Evolutionary conservation across 305 asterid species (phyloP).

Genomic region (Vinca major): DNA sequence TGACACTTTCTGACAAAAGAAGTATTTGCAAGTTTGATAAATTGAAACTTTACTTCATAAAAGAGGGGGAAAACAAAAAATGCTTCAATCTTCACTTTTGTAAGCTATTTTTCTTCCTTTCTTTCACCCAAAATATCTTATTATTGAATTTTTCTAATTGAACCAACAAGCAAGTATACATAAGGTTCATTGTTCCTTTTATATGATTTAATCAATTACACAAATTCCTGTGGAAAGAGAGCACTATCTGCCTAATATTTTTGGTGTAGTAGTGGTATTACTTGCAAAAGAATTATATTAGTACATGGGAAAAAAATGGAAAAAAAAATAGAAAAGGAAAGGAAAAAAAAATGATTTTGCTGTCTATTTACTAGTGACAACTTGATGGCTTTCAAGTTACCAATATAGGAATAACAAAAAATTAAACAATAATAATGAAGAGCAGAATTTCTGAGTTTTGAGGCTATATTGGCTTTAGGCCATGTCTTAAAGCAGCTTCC

Average conservation of each 20-base stretch:
- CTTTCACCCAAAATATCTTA: not conserved
- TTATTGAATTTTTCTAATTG: not conserved
- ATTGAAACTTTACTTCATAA: too few relatives aligned
- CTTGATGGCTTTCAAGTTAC: not conserved
- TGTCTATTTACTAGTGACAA: not conserved
- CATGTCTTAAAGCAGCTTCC: conserved; percentile 81
- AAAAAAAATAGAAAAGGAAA: too few relatives aligned
- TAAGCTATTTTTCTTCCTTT: too few relatives aligned
- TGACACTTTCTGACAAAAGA: too few relatives aligned
- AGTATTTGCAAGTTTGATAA: too few relatives aligned
- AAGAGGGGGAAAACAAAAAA: too few relatives aligned
- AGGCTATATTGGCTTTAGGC: conserved; percentile 45
- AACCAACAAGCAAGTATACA: not conserved
- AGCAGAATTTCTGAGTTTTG: not conserved
- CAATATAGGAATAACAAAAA: not conserved
- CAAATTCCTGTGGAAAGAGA: not conserved
- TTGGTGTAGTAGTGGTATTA: not conserved
- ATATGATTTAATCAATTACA: not conserved
- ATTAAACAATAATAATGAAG: not conserved
- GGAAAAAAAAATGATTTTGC: not conserved
- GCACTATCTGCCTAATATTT: not conserved
- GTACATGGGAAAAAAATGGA: too few relatives aligned
- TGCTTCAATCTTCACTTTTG: too few relatives aligned
- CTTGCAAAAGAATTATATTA: conserved; percentile 2
- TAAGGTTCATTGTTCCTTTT: not conserved